Evolutionary conservation across 2,329 filamentous ascomycete genomes (phyloP), one percentile per base, ranked within the genome.

Genomic region (Massarina eburnea): DNA sequence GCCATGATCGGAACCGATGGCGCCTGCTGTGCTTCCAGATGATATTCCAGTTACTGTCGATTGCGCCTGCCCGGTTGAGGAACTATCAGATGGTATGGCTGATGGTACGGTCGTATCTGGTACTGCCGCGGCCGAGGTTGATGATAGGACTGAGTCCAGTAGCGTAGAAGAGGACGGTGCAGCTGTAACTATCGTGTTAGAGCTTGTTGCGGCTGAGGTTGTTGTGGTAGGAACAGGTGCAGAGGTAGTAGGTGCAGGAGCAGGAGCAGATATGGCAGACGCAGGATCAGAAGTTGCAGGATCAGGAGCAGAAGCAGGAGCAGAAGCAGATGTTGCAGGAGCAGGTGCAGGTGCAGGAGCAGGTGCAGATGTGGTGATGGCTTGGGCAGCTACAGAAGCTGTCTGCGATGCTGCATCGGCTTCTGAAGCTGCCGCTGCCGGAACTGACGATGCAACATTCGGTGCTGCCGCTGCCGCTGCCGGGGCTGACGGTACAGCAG

Each of bases 101-200:
- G 54, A 49, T 29, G 52, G 39, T 8, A 42, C 30, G 18, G 59
- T 37, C 19, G 48, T 32, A 15, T 51, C 51, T 21, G 55, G 56
- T 18, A 43, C 41, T 40, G 52, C 51, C 12, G 52, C 37, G 17
- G 48, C 42, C n/a, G 57, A 54, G 41, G 43, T 45, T 19, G 45
- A 41, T 29, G 55, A 48, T 8, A 43, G 32, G 18, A 46, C 39
- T 29, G 48, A 19, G 20, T 7, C 47, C 39, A 32, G 36, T 29
- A 37, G 30, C 27, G 53, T 45, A n/a, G 55, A 50, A 15, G 43
- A 51, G 2, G 58, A 44, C 22, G 55, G 52, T 29, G 41, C 47
- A 57, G 60, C 63, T 67, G 49, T 46, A 55, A 45, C 29, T 55
- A 50, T 47, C 45, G 53, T 46, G 62, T 67, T 56, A 67, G 65